A percentile compares a stretch with the other conserved stretches of the same genome.
phyloP scores from a whole-genome alignment of 345 rosid species.

The Carallia brachiata region DNA sequence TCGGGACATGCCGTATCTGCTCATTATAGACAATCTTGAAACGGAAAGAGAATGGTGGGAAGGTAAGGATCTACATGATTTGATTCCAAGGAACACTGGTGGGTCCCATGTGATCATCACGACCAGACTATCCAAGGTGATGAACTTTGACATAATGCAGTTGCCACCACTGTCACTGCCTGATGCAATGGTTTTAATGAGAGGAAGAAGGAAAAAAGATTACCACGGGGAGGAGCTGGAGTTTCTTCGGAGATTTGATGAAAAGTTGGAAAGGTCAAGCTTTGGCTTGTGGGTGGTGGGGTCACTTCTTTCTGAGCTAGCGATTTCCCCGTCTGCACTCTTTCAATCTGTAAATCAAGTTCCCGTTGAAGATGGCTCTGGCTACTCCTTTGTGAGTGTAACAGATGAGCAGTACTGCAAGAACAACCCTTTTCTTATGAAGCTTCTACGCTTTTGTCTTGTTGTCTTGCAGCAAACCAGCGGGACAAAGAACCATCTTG shows the following conservation, averaged over 20 bases:
- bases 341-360: slow-evolving; percentile 71
- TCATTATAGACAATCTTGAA: slow-evolving; percentile 92
- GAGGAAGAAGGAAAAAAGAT: slow-evolving; percentile 69
- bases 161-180: slow-evolving; percentile 50
- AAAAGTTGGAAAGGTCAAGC: slow-evolving; percentile 68
- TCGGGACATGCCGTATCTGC: slow-evolving; percentile 77
- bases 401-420: slow-evolving; percentile 70
- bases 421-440: slow-evolving; percentile 60
- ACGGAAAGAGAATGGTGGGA: slow-evolving; percentile 95
- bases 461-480: slow-evolving; percentile 62
- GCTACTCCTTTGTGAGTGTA: slow-evolving; percentile 36
- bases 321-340: slow-evolving; percentile 65
- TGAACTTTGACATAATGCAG: slow-evolving; percentile 68
- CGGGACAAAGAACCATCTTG: slow-evolving; percentile 57
- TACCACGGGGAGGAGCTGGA: slow-evolving; percentile 60
- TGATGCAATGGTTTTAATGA: slow-evolving; percentile 69
- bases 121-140: slow-evolving; percentile 67
- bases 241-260: slow-evolving; percentile 59
- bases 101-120: slow-evolving; percentile 87
- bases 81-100: slow-evolving; percentile 81
- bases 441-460: slow-evolving; percentile 55
- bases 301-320: slow-evolving; percentile 70
- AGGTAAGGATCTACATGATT: slow-evolving; percentile 80
- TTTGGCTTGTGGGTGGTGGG: slow-evolving; percentile 76
- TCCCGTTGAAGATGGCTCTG: slow-evolving; percentile 47